Percentiles rank a stretch among this genome's conserved stretches.
Evolutionary conservation across 23 red algal species (phyloP).

Genomic region (Pyropia haitanensis): DNA sequence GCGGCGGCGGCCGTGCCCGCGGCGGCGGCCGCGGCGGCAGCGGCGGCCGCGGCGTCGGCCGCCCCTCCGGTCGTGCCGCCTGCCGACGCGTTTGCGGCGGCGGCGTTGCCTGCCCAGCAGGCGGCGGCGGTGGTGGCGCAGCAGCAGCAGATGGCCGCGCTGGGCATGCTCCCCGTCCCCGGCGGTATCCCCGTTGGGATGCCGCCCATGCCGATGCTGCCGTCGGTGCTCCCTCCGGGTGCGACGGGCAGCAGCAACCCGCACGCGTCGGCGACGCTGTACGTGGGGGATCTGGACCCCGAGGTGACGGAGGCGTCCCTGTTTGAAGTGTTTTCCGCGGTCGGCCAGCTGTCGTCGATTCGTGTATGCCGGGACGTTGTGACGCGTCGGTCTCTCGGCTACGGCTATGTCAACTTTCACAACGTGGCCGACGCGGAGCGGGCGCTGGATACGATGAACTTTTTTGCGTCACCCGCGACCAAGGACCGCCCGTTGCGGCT

Average conservation of each 20-base stretch:
- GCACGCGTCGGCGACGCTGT: conserved; percentile 46
- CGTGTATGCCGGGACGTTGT: conserved; percentile 90
- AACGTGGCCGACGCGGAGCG: conserved; percentile 81
- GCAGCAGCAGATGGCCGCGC: too few relatives aligned
- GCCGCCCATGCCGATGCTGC: too few relatives aligned
- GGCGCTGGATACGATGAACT: conserved; percentile 97
- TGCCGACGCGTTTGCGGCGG: conserved; percentile 13
- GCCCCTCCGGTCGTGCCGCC: not conserved
- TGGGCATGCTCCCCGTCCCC: too few relatives aligned
- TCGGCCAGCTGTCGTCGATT: conserved; percentile 85
- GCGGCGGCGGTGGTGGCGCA: conserved; percentile 31
- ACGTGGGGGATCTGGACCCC: conserved; percentile 96
- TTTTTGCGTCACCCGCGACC: conserved; percentile 64
- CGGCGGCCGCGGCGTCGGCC: not conserved
- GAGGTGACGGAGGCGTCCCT: conserved; percentile 85
- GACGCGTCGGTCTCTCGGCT: conserved; percentile 85
- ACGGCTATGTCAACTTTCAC: conserved; percentile 99
- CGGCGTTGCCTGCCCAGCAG: not conserved
- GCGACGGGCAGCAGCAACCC: not conserved
- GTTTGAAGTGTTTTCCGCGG: conserved; percentile 89
- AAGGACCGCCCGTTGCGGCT: conserved; percentile 88
- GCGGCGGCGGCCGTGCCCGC: not conserved
- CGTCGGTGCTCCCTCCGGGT: too few relatives aligned
- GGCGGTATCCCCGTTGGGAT: too few relatives aligned
- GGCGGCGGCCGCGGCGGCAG: conserved; percentile 2